Evolutionary conservation across 345 rosid genomes (phyloP).

Genomic region (Litchi chinensis): DNA sequence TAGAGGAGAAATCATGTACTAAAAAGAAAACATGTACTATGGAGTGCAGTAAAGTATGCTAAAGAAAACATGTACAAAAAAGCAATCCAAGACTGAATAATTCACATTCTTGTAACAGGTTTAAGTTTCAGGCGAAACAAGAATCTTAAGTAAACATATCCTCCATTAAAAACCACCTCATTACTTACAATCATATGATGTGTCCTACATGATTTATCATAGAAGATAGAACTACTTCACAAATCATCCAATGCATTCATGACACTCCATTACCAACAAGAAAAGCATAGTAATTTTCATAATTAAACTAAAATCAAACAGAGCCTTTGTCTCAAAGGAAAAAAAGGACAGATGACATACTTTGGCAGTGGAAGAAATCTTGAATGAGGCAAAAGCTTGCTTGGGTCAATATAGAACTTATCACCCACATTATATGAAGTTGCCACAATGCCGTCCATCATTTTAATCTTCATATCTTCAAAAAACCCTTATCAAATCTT

Average conservation of each 20-base stretch:
- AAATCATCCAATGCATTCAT: background rate
- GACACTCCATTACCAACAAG: background rate
- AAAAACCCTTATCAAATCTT: background rate
- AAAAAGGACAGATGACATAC: slow-evolving; percentile 41
- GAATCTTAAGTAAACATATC: background rate
- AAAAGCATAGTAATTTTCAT: background rate
- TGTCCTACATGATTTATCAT: background rate
- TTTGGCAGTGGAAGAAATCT: slow-evolving; percentile 91
- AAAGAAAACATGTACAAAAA: background rate
- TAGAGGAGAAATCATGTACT: too few relatives aligned
- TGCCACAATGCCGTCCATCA: slow-evolving; percentile 96
- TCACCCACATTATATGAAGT: slow-evolving; percentile 74
- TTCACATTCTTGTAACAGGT: background rate
- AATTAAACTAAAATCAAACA: background rate
- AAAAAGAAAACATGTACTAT: too few relatives aligned
- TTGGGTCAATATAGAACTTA: slow-evolving; percentile 83
- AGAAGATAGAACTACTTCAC: background rate
- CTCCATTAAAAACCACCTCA: background rate
- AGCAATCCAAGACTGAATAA: background rate
- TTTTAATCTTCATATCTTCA: slow-evolving; percentile 56
- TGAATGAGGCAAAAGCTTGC: slow-evolving; percentile 80
- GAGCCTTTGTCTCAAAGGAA: background rate
- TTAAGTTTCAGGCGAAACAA: background rate
- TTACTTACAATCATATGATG: background rate
- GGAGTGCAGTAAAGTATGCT: too few relatives aligned